A percentile compares a stretch with the other conserved stretches of the same genome.
Evolutionary conservation across 805 yeast genomes (phyloP).

Genomic region (Lipomyces chichibuensis): DNA sequence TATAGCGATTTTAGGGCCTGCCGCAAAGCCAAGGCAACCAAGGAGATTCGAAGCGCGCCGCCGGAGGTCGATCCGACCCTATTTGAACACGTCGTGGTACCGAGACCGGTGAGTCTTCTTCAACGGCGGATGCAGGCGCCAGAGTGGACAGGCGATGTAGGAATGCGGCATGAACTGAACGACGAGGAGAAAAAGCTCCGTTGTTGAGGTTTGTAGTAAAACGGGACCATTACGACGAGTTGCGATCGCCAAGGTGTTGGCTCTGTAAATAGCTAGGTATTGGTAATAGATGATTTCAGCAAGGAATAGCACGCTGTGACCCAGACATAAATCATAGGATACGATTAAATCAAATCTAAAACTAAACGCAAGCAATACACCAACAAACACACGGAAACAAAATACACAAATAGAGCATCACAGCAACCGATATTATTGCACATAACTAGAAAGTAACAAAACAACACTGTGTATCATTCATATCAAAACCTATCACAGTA

Average conservation of each 20-base stretch:
- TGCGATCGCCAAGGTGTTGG: no score
- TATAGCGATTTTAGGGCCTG: not conserved
- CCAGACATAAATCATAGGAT: no score
- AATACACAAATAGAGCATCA: constrained; percentile 7
- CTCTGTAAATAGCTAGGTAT: not conserved
- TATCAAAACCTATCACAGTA: not conserved
- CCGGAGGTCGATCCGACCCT: constrained; percentile 6
- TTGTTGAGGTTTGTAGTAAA: no score
- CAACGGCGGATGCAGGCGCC: not conserved
- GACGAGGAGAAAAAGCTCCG: not conserved
- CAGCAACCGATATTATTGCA: constrained; percentile 1
- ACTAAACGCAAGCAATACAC: not conserved
- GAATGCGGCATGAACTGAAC: not conserved
- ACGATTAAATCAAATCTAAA: not conserved
- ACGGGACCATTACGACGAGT: no score
- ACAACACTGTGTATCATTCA: constrained; percentile 3
- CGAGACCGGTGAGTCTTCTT: not conserved
- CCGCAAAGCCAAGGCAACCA: not conserved
- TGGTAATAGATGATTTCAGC: no score
- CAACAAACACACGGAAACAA: not conserved
- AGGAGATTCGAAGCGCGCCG: not conserved
- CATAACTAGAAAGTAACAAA: not conserved
- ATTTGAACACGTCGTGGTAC: constrained; percentile 4
- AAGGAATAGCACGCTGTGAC: no score
- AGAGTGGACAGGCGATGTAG: not conserved